phyloP scores from a whole-genome alignment of 208 protist species.

The Crithidia expoeki region DNA sequence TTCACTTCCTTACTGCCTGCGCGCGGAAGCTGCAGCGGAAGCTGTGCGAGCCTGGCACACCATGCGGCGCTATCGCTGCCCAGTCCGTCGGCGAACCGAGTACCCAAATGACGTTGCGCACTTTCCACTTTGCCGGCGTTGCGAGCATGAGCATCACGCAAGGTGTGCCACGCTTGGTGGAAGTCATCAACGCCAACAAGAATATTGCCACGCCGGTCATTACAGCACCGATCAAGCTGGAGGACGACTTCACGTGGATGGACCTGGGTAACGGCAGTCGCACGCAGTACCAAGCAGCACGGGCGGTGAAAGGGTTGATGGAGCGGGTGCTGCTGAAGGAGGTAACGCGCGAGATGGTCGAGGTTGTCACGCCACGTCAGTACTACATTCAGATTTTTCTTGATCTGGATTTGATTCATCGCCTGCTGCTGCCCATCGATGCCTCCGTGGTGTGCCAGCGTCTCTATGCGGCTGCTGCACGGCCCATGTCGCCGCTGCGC shows the following conservation, averaged over 20 bases:
- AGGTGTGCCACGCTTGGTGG: slow-evolving; percentile 97
- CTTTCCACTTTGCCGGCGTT: slow-evolving; percentile 99
- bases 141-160: slow-evolving; percentile 99
- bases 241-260: slow-evolving; percentile 25
- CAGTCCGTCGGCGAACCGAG: slow-evolving; percentile 99
- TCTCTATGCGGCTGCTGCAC: slow-evolving; percentile 70
- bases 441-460: slow-evolving; percentile 75
- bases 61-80: slow-evolving; percentile 98
- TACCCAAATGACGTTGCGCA: slow-evolving; percentile 99
- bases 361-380: slow-evolving; percentile 78
- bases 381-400: slow-evolving; percentile 95
- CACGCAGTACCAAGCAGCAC: slow-evolving; percentile 50
- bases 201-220: slow-evolving; percentile 99
- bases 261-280: slow-evolving; percentile 13
- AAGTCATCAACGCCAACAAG: slow-evolving; percentile 99
- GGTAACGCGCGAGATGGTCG: slow-evolving; percentile 83
- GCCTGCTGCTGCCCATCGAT: slow-evolving; percentile 94
- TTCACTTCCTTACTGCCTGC: slow-evolving; percentile 74
- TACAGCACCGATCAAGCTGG: slow-evolving; percentile 85
- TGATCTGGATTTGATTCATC: slow-evolving; percentile 89
- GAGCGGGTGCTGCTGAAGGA: slow-evolving; percentile 94
- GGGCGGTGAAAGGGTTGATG: slow-evolving; percentile 90
- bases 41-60: slow-evolving; percentile 96
- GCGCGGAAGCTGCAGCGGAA: slow-evolving; percentile 86
- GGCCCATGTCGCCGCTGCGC: slow-evolving; percentile 86